Evolutionary conservation across 306 rosid species (phyloP), one percentile per base, ranked within the genome.

Genomic region (Canavalia ensiformis): DNA sequence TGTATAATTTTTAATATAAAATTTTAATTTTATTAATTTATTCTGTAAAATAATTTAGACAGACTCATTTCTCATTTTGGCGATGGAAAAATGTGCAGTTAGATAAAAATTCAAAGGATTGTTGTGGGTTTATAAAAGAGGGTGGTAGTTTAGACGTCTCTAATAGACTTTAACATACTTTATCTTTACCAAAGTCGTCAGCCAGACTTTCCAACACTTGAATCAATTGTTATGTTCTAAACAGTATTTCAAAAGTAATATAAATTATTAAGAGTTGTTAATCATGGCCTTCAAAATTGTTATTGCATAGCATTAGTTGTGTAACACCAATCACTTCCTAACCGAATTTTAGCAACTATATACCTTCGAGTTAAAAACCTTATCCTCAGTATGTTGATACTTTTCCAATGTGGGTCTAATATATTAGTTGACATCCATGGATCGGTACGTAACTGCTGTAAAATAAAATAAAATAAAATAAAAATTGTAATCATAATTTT

Each of bases 281-380:
- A 65, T 37, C 50, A 49, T 11, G 55, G 41, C 41, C 41, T 2
- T 37, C 41, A 37, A 37, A 37, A 12, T 51, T 13, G 7, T 41
- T 42, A 44, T 44, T 28, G 28, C 72, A 66, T 66, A 18, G 41
- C 50, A 66, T 66, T 47, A 41, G 18, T 67, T 67, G 72, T 12
- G 72, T 67, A 67, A 44, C 54, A 44, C 28, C 72, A 42, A 58
- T 30, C n/a, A 58, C 7, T 58, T 30, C 65, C n/a, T 58, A 58
- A 58, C 41, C 41, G 2, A 58, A 58, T 58, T 58, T 58, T 3
- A 58, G 41, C 65, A 58, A 58, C 41, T 30, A 30, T 67, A 30
- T 67, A 2, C 41, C 2, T 37, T 2, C 41, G 3, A 37, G 41
- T 37, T 37, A 0, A 37, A 18, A 37, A 37, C 4, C 41, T 37